Evolutionary conservation across 2,329 filamentous ascomycete species (phyloP).

Genomic region (Penicillium palitans): DNA sequence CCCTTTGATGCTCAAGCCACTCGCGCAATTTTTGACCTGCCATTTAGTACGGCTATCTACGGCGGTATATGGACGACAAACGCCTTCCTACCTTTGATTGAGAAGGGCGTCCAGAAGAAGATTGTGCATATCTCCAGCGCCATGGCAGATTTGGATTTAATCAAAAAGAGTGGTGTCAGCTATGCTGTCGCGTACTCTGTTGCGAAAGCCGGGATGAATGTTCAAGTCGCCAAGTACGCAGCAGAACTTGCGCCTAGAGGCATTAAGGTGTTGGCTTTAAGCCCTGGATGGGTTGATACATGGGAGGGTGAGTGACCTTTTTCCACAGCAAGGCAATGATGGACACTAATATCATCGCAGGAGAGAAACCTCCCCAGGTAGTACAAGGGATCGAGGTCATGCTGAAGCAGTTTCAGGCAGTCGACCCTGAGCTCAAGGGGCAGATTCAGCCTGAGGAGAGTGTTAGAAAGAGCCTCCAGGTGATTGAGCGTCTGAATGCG

Average conservation of each 20-base stretch:
- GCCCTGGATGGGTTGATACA: not conserved
- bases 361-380: not conserved
- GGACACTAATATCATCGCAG: not conserved
- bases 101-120: not conserved
- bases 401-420: not conserved
- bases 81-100: not conserved
- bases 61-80: not conserved
- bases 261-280: not conserved
- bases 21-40: not conserved
- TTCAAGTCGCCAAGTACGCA: not conserved
- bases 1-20: not conserved
- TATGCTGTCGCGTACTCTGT: not conserved
- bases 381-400: not conserved
- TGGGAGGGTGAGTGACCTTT: not conserved
- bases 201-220: not conserved
- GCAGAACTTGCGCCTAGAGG: not conserved
- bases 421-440: not conserved
- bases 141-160: not conserved
- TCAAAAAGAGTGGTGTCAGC: not conserved
- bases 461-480: not conserved
- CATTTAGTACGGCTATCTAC: not conserved
- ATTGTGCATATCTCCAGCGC: not conserved
- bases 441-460: not conserved
- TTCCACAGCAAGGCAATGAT: not conserved
- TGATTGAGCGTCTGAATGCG: not conserved